phyloP scores from a whole-genome alignment of 1,284 basidiomycete genomes.

The Fomitopsis pinicola region DNA sequence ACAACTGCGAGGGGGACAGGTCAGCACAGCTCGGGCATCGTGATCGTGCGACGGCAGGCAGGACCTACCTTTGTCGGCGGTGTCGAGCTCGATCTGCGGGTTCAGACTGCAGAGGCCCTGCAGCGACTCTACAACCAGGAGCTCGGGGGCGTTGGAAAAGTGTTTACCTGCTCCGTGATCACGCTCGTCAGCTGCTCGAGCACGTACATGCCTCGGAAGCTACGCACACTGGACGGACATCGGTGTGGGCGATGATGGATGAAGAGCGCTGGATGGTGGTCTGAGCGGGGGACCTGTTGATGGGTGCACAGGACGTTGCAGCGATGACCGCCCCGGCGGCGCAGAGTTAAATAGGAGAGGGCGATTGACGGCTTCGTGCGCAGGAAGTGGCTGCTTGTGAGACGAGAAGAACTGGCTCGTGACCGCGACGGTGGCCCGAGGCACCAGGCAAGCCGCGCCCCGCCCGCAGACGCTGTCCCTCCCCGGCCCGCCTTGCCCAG shows the following conservation, averaged over 20 bases:
- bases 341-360: neutral
- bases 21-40: neutral
- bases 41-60: neutral
- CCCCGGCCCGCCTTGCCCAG: neutral
- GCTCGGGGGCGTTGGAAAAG: constrained; percentile 64
- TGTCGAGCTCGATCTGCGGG: constrained; percentile 66
- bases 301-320: neutral
- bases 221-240: constrained; percentile 8
- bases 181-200: constrained; percentile 17
- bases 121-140: constrained; percentile 76
- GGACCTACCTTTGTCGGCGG: constrained; percentile 53
- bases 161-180: constrained; percentile 52
- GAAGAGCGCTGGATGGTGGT: neutral
- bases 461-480: neutral
- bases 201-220: neutral
- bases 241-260: neutral
- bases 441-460: neutral
- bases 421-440: constrained; percentile 1
- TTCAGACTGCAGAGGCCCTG: constrained; percentile 71
- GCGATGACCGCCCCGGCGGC: neutral
- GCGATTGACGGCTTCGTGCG: neutral
- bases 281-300: neutral
- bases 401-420: neutral
- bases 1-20: constrained; percentile 44
- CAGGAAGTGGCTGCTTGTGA: neutral